phyloP scores from a whole-genome alignment of 83 land plant genomes.

The Isoetes engelmannii region DNA sequence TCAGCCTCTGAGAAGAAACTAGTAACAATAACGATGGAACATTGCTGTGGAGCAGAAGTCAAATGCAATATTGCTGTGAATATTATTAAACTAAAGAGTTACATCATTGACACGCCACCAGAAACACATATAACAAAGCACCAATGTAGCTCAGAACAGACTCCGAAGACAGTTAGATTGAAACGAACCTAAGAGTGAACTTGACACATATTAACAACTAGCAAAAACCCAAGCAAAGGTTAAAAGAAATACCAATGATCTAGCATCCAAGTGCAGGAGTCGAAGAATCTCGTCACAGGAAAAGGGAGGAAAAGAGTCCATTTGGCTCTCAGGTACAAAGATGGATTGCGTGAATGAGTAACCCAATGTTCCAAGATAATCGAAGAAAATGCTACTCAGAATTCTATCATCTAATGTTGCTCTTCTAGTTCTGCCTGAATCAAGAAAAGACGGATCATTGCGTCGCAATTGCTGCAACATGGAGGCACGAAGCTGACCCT shows the following conservation, averaged over 20 bases:
- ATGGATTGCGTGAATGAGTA: conserved; percentile 31
- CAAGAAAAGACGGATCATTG: conserved; percentile 6
- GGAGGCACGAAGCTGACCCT: conserved; percentile 34
- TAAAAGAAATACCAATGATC: no score
- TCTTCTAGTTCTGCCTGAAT: neutral
- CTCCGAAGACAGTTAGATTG: neutral
- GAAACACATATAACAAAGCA: neutral
- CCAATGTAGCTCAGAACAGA: neutral
- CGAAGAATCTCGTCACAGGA: conserved; percentile 25
- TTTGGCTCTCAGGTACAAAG: conserved; percentile 32
- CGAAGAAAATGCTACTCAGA: conserved; percentile 29
- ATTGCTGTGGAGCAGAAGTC: no score
- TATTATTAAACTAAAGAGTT: no score
- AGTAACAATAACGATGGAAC: no score
- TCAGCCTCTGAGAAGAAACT: no score
- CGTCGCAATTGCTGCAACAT: conserved; percentile 21
- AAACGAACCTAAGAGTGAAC: neutral
- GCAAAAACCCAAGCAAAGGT: no score
- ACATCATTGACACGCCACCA: no score
- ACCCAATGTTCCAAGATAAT: conserved; percentile 25
- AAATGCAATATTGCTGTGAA: no score
- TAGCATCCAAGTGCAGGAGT: conserved; percentile 24
- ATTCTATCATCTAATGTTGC: conserved; percentile 25
- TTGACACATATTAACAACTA: neutral
- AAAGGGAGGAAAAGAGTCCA: conserved; percentile 26